phyloP scores from a whole-genome alignment of 2,329 filamentous ascomycete genomes.

The Nakataea oryzae region DNA sequence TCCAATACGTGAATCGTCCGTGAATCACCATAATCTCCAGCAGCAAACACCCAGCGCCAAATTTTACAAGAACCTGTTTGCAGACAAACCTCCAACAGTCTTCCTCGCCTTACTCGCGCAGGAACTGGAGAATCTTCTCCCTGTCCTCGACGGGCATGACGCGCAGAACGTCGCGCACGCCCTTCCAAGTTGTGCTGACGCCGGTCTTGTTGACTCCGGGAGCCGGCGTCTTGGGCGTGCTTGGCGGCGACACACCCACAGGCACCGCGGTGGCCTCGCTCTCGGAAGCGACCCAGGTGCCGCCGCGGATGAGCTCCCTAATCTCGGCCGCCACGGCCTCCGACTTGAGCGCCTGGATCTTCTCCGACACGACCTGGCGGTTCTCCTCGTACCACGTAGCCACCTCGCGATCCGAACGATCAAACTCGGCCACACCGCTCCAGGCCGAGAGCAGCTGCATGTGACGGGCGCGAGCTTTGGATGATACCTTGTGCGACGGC shows the following conservation, averaged over 20 bases:
- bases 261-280: not conserved
- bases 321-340: constrained; percentile 54
- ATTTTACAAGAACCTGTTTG: not conserved
- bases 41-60: not conserved
- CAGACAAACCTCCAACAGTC: not conserved
- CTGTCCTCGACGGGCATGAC: constrained; percentile 84
- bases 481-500: constrained; percentile 11
- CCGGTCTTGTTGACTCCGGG: constrained; percentile 7
- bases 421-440: constrained; percentile 69
- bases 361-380: constrained; percentile 68
- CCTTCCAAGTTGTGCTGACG: constrained; percentile 71
- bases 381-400: constrained; percentile 96
- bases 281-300: not conserved
- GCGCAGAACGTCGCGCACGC: constrained; percentile 73
- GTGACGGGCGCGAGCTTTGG: constrained; percentile 50
- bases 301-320: constrained; percentile 54
- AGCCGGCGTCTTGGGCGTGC: not conserved
- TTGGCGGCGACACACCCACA: constrained; percentile 22
- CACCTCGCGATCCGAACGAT: constrained; percentile 69
- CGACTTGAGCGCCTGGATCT: constrained; percentile 74
- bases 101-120: constrained; percentile 23
- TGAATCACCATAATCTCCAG: not conserved
- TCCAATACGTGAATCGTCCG: not conserved
- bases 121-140: constrained; percentile 63
- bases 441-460: constrained; percentile 72